Conservation (phyloP, 1,139 yeast species). For the Protomyces macrosporus region DNA sequence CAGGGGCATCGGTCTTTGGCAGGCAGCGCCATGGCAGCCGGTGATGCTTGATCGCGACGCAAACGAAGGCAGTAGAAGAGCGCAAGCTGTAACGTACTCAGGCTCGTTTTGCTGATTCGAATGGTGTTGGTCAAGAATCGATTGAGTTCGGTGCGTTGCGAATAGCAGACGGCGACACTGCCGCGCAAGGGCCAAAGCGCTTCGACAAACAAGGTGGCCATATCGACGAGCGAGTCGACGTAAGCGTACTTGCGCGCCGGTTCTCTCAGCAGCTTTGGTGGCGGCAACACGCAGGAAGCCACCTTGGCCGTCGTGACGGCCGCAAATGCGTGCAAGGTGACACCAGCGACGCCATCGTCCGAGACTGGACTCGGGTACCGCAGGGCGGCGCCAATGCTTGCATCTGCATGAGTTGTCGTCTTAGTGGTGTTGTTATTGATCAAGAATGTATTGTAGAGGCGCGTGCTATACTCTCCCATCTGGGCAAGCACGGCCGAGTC, state of each 20-base stretch:
- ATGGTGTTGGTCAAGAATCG: constrained; percentile 58
- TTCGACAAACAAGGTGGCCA: constrained; percentile 39
- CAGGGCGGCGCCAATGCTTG: neutral
- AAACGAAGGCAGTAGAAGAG: constrained; percentile 52
- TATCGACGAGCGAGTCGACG: constrained; percentile 35
- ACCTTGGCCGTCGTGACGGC: neutral
- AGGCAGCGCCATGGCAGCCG: neutral
- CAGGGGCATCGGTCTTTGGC: constrained; percentile 38
- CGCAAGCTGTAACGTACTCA: constrained; percentile 60
- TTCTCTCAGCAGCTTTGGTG: constrained; percentile 5
- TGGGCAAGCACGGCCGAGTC: neutral
- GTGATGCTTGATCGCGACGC: constrained; percentile 23
- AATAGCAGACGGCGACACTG: constrained; percentile 21
- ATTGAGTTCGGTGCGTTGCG: constrained; percentile 29
- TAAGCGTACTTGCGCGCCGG: constrained; percentile 13
- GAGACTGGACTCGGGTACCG: neutral
- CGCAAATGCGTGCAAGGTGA: neutral
- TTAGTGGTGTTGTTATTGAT: neutral
- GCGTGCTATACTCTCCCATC: neutral
- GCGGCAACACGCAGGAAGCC: neutral
- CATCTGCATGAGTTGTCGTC: neutral
- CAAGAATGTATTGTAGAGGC: neutral
- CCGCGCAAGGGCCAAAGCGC: constrained; percentile 39
- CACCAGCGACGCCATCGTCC: neutral
- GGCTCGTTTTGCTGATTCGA: constrained; percentile 62